Base-by-base conservation (phyloP, 345 rosid genomes). In the Hypericum androsaemum region DNA sequence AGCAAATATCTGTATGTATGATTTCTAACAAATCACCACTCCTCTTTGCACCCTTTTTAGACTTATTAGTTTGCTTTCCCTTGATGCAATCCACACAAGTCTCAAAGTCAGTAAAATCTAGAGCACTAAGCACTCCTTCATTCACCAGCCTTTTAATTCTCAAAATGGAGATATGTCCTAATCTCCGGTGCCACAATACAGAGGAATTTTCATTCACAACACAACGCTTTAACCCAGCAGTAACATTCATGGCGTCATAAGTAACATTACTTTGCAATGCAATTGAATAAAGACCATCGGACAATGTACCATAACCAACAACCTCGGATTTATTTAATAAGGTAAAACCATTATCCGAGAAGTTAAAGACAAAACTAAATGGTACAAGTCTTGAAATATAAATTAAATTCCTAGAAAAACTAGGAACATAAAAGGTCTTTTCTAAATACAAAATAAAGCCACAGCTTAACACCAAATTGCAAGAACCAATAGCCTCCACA, bases 391-490 rank as follows among this genome's bases (percentile, higher is more conserved):
- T 61, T 0, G 13, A 61, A 42, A 61, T 10, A 0, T 0, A 44
- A 53, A 53, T 37, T 16, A 52, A 45, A 8, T 61, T 58, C 13
- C 1, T 53, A 10, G 32, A 53, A 10, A 61, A 45, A 43, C 3
- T 2, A 22, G 16, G 36, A 56, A 49, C 28, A 50, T 63, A 50
- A 56, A 56, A 56, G 1, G 44, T 12, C 2, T 3, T 41, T 42
- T 37, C 28, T 5, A 43, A 14, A 11, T 14, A 0, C 1, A 63
- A 63, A 63, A 44, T 8, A 56, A 56, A 63, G 35, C 45, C 12
- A 43, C 0, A 6, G 6, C 0, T 8, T 10, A 41, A 41, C 6
- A 12, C 37, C 5, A 53, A 8, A 8, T n/a, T 5, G 5, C 3
- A 61, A 1, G 47, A 7, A 7, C 40, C 10, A 2, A 36, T 7